phyloP scores from a whole-genome alignment of 2,329 filamentous ascomycete genomes.

The Trichoderma koningiopsis region DNA sequence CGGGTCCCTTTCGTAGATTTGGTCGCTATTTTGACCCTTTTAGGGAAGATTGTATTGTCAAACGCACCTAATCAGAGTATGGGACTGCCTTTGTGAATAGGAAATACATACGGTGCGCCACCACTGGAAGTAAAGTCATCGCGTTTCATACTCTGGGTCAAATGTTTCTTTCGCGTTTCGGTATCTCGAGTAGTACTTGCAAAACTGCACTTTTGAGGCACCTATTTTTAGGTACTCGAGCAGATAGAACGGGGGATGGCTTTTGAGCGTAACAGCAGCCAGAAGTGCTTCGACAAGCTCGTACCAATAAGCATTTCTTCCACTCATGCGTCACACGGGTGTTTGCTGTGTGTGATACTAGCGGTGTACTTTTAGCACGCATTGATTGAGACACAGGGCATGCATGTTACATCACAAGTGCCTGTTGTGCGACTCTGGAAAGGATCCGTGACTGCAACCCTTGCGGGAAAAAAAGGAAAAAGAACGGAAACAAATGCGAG shows the following conservation, averaged over 20 bases:
- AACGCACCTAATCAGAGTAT: neutral
- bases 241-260: neutral
- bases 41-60: neutral
- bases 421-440: neutral
- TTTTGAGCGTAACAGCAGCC: neutral
- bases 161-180: slow-evolving; percentile 7
- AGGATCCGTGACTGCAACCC: neutral
- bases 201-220: neutral
- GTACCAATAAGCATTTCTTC: neutral
- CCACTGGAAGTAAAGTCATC: neutral
- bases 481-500: neutral
- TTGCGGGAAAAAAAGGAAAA: neutral
- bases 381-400: neutral
- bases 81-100: neutral
- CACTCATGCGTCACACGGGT: neutral
- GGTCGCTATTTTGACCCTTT: neutral
- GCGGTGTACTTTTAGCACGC: neutral
- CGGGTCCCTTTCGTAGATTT: neutral
- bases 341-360: neutral
- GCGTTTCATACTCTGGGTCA: neutral
- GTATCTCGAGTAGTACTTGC: neutral
- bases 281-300: neutral
- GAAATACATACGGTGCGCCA: neutral
- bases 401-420: slow-evolving; percentile 1
- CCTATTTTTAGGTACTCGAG: neutral